Evolutionary conservation across 352 stramenopile species (phyloP), one percentile per base, ranked within the genome.

Genomic region (Thraustochytrium sp.): DNA sequence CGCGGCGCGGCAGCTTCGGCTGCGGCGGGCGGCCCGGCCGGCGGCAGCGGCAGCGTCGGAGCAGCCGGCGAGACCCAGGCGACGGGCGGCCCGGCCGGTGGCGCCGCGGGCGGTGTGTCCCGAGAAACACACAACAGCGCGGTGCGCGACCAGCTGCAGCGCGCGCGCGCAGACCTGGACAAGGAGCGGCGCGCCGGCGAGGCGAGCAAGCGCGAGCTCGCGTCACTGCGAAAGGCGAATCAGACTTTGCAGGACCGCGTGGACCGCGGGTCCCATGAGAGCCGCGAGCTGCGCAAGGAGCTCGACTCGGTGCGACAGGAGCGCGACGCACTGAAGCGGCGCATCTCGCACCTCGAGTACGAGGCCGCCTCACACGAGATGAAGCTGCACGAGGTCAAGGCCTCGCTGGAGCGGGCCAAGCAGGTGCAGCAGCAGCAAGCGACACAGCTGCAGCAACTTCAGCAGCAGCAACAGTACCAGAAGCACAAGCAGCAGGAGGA

Each of bases 161-260:
- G 42, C 40, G 42, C 49, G 21, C 40, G 65, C 9, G 49, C 65
- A 8, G 65, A 77, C 21, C 65, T 77, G 29, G 65, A 77, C 23
- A 77, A 77, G 65, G 65, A 77, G 34, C 65, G 65, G 34, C 59
- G 59, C 40, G 34, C 21, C 23, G 18, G 65, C 31, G 49, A 77
- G 9, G 65, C 42, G 16, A 75, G 18, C 40, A 77, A 77, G 36
- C 59, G 59, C 59, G 59, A 72, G 26, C 34, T 72, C n/a, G 26
- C 59, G 26, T 49, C 59, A 26, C 26, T 72, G 59, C 59, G 59
- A 2, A 72, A 72, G 26, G 26, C 59, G 9, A 38, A 72, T 46
- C 4, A 11, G 21, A 18, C 11, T 55, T 31, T 72, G 34, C 59
- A 72, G 36, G 59, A 72, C 13, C 42, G 40, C 16, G 8, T 49